A percentile compares a stretch with the other conserved stretches of the same genome.
Conservation (phyloP, 495 filamentous ascomycete species). For the Rhypophila decipiens region DNA sequence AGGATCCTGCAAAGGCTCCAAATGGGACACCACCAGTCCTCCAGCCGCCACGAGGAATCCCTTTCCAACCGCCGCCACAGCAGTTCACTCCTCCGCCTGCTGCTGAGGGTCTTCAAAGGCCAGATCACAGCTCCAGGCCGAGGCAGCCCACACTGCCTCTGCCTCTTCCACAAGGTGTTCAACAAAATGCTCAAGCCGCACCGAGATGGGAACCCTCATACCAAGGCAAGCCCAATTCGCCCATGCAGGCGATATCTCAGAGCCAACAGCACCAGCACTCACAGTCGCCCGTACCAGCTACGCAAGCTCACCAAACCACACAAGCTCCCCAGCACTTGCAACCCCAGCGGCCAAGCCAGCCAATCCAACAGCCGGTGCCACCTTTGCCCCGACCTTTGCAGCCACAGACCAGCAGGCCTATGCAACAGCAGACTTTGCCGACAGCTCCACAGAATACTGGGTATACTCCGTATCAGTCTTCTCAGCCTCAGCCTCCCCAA, state of each 20-base stretch:
- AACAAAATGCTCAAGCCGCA: slow-evolving; percentile 15
- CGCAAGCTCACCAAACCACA: not conserved
- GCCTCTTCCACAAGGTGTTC: slow-evolving; percentile 5
- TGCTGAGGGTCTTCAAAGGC: slow-evolving; percentile 27
- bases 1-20: slow-evolving; percentile 20
- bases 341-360: not conserved
- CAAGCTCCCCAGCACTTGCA: not conserved
- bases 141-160: slow-evolving; percentile 7
- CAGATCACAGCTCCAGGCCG: slow-evolving; percentile 13
- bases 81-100: slow-evolving; percentile 16
- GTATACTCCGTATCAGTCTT: slow-evolving; percentile 1
- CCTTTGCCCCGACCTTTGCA: slow-evolving; percentile 18
- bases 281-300: slow-evolving; percentile 4
- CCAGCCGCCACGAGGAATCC: slow-evolving; percentile 33
- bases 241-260: no score
- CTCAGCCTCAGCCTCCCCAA: not conserved
- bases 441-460: slow-evolving; percentile 32
- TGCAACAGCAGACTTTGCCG: slow-evolving; percentile 25
- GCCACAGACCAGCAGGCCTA: slow-evolving; percentile 14
- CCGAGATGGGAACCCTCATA: slow-evolving; percentile 49
- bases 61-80: slow-evolving; percentile 17
- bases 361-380: slow-evolving; percentile 5
- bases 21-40: slow-evolving; percentile 27
- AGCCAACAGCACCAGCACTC: not conserved
- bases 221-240: slow-evolving; percentile 23